Base-by-base conservation (phyloP, 1,284 basidiomycete genomes). In the Ceratobasidium sp. region DNA sequence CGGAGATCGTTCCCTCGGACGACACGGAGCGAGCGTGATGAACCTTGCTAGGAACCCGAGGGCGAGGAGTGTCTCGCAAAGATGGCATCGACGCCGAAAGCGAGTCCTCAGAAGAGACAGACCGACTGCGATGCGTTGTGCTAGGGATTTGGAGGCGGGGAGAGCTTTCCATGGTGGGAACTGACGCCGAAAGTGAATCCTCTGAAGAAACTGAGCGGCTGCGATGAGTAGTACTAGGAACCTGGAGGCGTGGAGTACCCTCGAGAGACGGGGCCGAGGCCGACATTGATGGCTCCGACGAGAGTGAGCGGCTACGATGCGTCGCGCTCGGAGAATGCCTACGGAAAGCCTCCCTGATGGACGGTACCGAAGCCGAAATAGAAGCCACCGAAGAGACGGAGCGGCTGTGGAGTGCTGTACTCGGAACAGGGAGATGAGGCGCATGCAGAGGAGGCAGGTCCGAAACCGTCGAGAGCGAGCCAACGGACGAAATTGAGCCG, bases 391-490 rank as follows among this genome's bases (percentile, higher is more conserved):
- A 44, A 26, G 73, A 46, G 73, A 65, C 52, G 12, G 59, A 54
- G 20, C 33, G 61, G n/a, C 62, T 66, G 28, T 48, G 73, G 42
- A 28, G 62, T 26, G 56, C 46, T 1, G 73, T 44, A 62, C 73
- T 76, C 10, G 48, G 26, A 10, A 64, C 73, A 9, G 33, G 71
- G 28, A 66, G 66, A 65, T 66, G 54, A 7, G 70, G 77, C 1
- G 70, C 71, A 33, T 54, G 70, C 40, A 78, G 54, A 13, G 73
- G 62, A 28, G 73, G 73, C 50, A 54, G 15, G 48, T 56, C 64
- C 38, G 62, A 64, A 12, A 57, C 62, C 13, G 64, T 64, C 4
- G 73, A 66, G n/a, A 76, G 10, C 1, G 73, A 40, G 5, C 52
- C 62, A 13, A 66, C 64, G 38, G 73, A 57, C 15, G 73, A 67